These are phyloP conservation scores for Lasiosphaeria miniovina DNA, from an alignment of 495 filamentous ascomycete genomes.

Conservation along the genomic window DNA sequence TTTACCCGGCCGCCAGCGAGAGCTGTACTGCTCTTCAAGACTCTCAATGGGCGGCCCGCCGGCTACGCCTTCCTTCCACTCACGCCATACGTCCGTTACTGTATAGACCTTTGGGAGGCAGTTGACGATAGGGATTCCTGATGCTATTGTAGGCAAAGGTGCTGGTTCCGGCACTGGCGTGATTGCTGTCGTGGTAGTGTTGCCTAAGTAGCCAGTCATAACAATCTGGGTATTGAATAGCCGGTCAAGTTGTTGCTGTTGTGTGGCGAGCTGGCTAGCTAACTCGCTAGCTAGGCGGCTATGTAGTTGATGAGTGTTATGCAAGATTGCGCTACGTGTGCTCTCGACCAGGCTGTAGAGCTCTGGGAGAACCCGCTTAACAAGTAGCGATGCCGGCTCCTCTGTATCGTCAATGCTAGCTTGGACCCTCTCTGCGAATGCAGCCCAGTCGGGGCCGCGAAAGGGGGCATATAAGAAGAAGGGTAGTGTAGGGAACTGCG, in stretches of 20 bases:
- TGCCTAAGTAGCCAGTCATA: constrained; percentile 5
- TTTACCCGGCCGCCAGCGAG: neutral
- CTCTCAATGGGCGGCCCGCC: constrained; percentile 5
- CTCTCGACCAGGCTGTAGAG: constrained; percentile 6
- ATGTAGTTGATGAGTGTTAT: constrained; percentile 6
- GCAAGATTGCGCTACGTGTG: constrained; percentile 5
- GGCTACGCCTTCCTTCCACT: constrained; percentile 5
- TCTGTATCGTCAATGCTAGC: constrained; percentile 1
- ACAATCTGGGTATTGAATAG: constrained; percentile 2
- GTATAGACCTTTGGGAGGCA: constrained; percentile 2
- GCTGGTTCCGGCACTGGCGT: neutral
- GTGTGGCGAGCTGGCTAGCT: constrained; percentile 5
- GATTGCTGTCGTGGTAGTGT: neutral
- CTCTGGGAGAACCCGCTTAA: constrained; percentile 6
- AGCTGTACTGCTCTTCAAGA: constrained; percentile 3
- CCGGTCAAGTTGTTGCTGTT: constrained; percentile 7
- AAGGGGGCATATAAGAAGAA: constrained; percentile 8
- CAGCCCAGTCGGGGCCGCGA: constrained; percentile 3
- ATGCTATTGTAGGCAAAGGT: constrained; percentile 4
- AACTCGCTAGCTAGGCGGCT: constrained; percentile 5
- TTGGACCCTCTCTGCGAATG: constrained; percentile 2
- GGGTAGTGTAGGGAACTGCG: constrained; percentile 2
- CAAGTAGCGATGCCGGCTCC: constrained; percentile 5
- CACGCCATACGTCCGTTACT: constrained; percentile 5
- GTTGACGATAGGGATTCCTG: constrained; percentile 4